Evolutionary conservation across 139 green algal species (phyloP), one percentile per base, ranked within the genome.

Genomic region (Volvox africanus): DNA sequence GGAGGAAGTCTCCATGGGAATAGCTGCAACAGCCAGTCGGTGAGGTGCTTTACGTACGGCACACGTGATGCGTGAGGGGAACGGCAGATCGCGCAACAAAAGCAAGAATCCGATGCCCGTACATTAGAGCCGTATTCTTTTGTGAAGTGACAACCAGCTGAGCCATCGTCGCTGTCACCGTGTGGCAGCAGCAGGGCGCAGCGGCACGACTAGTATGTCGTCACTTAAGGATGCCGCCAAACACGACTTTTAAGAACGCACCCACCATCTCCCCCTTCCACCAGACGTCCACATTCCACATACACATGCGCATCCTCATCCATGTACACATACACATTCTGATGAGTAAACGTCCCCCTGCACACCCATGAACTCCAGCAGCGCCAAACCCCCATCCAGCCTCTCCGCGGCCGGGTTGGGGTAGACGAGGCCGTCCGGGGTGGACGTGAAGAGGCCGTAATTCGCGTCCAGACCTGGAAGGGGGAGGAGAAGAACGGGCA

Each of bases 311-410:
- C 71, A 9, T 24, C 61, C 76, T 6, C 78, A 22, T 44, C 12
- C 20, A 68, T 35, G 44, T 55, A 55, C 44, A 55, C 44, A 55
- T 55, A 73, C 71, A n/a, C 71, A 79, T 21, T 14, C 68, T 13
- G 22, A 22, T 14, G 50, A 30, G 12, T 36, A 9, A 37, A 11
- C 20, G 33, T 24, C 36, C 78, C 14, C 78, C 78, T 44, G 30
- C 93, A 12, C 92, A 95, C 96, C 97, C 35, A 98, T 67, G 68
- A 97, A 96, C 91, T 98, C 95, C 76, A 98, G 89, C 76, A 97
- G 91, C 37, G 86, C 88, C 71, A 93, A 87, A 3, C 93, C 95
- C 17, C 78, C 65, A 1, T 91, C 90, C 44, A 96, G 82, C n/a
- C 88, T 85, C 88, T 96, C 93, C 33, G 96, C 96, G n/a, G 95